Conservation (phyloP, 1,284 basidiomycete genomes). For the Cryptococcus floricola region DNA sequence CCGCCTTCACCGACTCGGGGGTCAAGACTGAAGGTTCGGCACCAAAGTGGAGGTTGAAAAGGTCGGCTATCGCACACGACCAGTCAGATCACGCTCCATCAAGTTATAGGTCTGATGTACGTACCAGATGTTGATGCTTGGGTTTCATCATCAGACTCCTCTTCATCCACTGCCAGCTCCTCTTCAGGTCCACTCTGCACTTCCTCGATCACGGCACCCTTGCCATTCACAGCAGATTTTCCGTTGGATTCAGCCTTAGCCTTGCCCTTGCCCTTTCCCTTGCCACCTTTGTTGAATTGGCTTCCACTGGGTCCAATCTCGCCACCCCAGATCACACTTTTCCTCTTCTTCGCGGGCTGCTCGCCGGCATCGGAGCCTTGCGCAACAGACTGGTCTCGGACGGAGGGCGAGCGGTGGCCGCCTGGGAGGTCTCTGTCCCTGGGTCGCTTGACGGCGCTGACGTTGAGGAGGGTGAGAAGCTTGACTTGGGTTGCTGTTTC, state of each 20-base stretch:
- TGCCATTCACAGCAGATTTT: constrained; percentile 14
- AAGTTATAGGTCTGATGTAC: not conserved
- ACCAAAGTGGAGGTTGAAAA: constrained; percentile 48
- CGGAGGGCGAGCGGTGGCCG: constrained; percentile 53
- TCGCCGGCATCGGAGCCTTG: not conserved
- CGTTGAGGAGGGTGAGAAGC: constrained; percentile 88
- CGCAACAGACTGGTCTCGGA: not conserved
- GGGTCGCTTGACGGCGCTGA: constrained; percentile 66
- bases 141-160: constrained; percentile 21
- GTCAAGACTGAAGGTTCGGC: constrained; percentile 31
- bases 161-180: constrained; percentile 14
- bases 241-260: constrained; percentile 9
- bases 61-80: constrained; percentile 22
- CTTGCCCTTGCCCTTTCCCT: constrained; percentile 20
- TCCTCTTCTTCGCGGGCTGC: constrained; percentile 27
- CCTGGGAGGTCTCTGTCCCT: constrained; percentile 48
- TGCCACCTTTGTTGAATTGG: constrained; percentile 16
- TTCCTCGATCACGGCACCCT: constrained; percentile 8
- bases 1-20: constrained; percentile 21
- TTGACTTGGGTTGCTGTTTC: constrained; percentile 63
- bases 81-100: not conserved
- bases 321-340: constrained; percentile 43
- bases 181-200: constrained; percentile 10
- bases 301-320: constrained; percentile 49
- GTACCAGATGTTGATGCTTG: constrained; percentile 12